Evolutionary conservation across 768 basidiomycete genomes (phyloP).

Genomic region (Lactarius quietus): DNA sequence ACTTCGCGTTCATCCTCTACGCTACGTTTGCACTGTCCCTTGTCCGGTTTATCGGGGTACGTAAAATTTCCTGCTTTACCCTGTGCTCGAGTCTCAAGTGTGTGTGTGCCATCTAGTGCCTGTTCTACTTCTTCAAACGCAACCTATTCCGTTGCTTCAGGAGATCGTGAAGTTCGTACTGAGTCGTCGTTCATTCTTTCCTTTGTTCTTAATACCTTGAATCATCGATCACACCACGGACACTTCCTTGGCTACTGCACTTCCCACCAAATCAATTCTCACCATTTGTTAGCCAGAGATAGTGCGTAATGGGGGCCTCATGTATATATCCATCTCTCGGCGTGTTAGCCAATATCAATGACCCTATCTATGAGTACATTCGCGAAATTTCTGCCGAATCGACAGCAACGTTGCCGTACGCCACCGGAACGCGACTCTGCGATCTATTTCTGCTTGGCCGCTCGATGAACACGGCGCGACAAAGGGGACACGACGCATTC

Average conservation of each 20-base stretch:
- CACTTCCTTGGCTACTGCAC: constrained; percentile 9
- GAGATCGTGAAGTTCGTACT: constrained; percentile 46
- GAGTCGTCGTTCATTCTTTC: constrained; percentile 17
- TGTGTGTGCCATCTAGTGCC: constrained; percentile 46
- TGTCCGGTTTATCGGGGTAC: constrained; percentile 72
- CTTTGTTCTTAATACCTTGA: constrained; percentile 3
- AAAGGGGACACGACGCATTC: constrained; percentile 66
- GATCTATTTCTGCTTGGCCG: neutral
- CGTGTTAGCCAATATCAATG: constrained; percentile 8
- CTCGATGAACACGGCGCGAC: constrained; percentile 47
- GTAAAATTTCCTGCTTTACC: constrained; percentile 33
- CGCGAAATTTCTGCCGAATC: neutral
- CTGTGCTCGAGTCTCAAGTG: constrained; percentile 3
- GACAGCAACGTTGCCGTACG: constrained; percentile 5
- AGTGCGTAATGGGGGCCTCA: neutral
- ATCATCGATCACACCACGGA: constrained; percentile 1
- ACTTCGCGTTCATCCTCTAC: constrained; percentile 77
- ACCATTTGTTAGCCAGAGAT: constrained; percentile 4
- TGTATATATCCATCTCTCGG: constrained; percentile 14
- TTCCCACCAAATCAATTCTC: neutral
- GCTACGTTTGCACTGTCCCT: constrained; percentile 71
- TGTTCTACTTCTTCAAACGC: constrained; percentile 79
- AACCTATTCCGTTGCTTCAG: constrained; percentile 82
- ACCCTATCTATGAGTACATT: constrained; percentile 14
- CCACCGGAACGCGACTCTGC: constrained; percentile 7